These are phyloP conservation scores for Lasiosphaeris hirsuta DNA, from an alignment of 495 filamentous ascomycete species.

Conservation along the genomic window DNA sequence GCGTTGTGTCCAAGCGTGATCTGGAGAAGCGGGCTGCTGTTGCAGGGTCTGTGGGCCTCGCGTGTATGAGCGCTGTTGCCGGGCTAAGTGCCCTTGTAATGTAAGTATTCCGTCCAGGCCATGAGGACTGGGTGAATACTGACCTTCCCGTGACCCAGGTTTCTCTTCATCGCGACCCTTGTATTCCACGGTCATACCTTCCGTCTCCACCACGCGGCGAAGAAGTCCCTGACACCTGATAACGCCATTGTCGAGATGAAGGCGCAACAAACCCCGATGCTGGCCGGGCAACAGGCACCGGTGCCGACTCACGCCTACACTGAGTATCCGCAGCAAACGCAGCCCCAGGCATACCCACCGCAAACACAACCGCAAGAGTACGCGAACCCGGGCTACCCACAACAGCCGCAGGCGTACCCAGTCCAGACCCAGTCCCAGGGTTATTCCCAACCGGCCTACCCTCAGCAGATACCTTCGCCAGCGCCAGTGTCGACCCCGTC, in stretches of 20 bases:
- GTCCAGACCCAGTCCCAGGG: constrained; percentile 5
- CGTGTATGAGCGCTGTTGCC: constrained; percentile 38
- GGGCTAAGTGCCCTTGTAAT: constrained; percentile 41
- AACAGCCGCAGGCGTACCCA: constrained; percentile 3
- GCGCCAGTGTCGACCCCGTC: constrained; percentile 8
- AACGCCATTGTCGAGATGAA: constrained; percentile 36
- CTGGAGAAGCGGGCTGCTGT: constrained; percentile 29
- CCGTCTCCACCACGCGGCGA: constrained; percentile 33
- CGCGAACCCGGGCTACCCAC: neutral
- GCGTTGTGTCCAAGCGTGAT: constrained; percentile 24
- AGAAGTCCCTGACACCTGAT: constrained; percentile 23
- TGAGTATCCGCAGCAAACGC: constrained; percentile 18
- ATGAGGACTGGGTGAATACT: neutral
- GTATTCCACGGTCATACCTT: constrained; percentile 42
- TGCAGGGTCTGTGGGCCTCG: constrained; percentile 27
- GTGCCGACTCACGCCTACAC: constrained; percentile 24
- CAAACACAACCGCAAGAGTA: constrained; percentile 17
- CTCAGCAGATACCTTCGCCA: constrained; percentile 7
- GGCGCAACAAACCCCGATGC: constrained; percentile 28
- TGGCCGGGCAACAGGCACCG: constrained; percentile 21
- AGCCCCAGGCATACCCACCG: constrained; percentile 3
- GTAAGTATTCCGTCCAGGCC: constrained; percentile 14
- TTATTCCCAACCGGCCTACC: constrained; percentile 1
- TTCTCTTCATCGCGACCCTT: constrained; percentile 45
- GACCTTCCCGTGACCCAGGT: constrained; percentile 16